These are phyloP conservation scores for Aegilops speltoides DNA, from an alignment of 176 grass and related monocot genomes.

Conservation along the genomic window DNA sequence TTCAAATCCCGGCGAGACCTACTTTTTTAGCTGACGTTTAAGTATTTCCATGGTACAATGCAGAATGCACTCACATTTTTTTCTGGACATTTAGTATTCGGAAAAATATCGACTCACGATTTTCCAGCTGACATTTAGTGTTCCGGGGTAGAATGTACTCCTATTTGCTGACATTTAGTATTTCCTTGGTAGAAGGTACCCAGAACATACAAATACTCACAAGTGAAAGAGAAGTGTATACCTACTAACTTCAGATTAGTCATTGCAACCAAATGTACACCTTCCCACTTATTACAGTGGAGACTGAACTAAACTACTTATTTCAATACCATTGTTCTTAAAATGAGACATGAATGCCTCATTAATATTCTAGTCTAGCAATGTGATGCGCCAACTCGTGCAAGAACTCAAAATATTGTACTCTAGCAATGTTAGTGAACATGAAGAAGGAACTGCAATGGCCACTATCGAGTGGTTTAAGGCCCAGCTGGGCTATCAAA, in stretches of 20 bases:
- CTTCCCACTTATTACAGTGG: not conserved
- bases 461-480: not conserved
- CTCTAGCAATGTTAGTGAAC: not conserved
- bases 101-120: not conserved
- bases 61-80: not conserved
- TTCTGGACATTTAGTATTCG: not conserved
- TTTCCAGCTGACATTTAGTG: not conserved
- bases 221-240: not conserved
- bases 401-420: conserved; percentile 14
- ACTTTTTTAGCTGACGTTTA: not conserved
- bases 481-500: conserved; percentile 2
- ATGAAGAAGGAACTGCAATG: not conserved
- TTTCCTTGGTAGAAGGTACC: not conserved
- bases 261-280: not conserved
- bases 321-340: conserved; percentile 6
- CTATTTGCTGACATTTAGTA: not conserved
- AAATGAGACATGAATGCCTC: conserved; percentile 5
- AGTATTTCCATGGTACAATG: not conserved
- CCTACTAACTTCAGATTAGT: conserved; percentile 17
- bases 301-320: not conserved
- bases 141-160: not conserved
- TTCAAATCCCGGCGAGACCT: conserved; percentile 83
- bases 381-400: not conserved
- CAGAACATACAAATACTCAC: not conserved
- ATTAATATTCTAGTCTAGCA: conserved; percentile 16